Evolutionary conservation across 2,329 filamentous ascomycete species (phyloP), one percentile per base, ranked within the genome.

Genomic region (Phyllachora maydis): DNA sequence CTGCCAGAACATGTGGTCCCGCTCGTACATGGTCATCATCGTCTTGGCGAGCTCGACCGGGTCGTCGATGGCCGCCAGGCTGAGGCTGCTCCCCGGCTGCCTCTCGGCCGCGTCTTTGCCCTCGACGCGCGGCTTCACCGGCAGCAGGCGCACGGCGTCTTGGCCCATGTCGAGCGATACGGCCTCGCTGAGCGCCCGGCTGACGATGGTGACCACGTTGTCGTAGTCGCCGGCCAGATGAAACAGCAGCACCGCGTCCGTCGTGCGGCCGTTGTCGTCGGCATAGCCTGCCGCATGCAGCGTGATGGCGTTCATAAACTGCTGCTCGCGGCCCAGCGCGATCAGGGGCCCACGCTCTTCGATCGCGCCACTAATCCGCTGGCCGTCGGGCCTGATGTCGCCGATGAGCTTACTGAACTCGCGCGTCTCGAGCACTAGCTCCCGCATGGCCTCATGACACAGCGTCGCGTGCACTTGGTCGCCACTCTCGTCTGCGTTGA

Each of bases 221-320:
- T 98, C 82, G 43, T 91, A 95, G 45, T 98, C 83, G 39, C 81
- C 79, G 0, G 88, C 85, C 20, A 98, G 59, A 45, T 98, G 85
- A 46, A 91, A 95, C 24, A 98, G 59, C 23, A 98, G 60, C 9
- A 95, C 85, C 3, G 90, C 83, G 47, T 98, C 88, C 1, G 85
- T 90, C 2, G 75, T 82, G 23, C 90, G 68, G 18, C 88, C 85
- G 37, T 85, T 90, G 45, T 95, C 85, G 36, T 98, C 85, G 4
- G 88, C 88, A 39, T 83, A 79, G 32, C 75, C 73, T 19, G 88
- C 88, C 6, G 88, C 88, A 45, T 92, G 81, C 20, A 88, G 59
- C 2, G 85, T 95, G 37, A 98, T 85, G n/a, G 74, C 75, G 39
- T 72, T 74, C 45, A 98, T 65, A 43, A 93, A 88, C 34, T 91